Percentiles rank a stretch among this genome's conserved stretches.
Conservation (phyloP, 371 early-diverging fungal species). For the Mortierella polycephala region DNA sequence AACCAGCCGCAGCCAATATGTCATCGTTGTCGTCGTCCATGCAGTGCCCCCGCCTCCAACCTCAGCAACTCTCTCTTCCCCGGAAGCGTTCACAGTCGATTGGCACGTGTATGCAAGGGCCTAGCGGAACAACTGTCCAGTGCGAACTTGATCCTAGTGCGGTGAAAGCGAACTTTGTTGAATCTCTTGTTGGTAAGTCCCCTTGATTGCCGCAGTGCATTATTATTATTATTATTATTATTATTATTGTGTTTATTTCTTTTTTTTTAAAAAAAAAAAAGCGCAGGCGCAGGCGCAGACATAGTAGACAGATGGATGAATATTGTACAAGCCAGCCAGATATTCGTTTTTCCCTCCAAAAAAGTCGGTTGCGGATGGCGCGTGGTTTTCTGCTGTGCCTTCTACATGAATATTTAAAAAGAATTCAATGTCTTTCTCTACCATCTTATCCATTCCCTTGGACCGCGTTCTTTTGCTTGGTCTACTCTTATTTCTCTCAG, state of each 20-base stretch:
- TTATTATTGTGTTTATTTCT: neutral
- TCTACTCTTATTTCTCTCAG: neutral
- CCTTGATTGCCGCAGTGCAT: neutral
- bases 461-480: neutral
- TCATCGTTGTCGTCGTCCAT: conserved; percentile 6
- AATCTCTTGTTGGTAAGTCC: conserved; percentile 55
- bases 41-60: conserved; percentile 32
- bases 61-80: conserved; percentile 39
- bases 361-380: neutral
- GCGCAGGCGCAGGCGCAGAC: no score
- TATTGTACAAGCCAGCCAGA: no score
- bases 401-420: neutral
- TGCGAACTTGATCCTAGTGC: conserved; percentile 25
- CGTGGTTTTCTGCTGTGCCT: neutral
- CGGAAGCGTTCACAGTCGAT: conserved; percentile 22
- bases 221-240: no score
- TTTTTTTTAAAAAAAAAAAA: no score
- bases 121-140: neutral
- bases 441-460: neutral
- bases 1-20: neutral
- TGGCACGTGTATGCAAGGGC: neutral
- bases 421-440: neutral
- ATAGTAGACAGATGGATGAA: no score
- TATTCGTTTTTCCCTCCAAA: no score
- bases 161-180: conserved; percentile 52